Evolutionary conservation across 2,329 filamentous ascomycete genomes (phyloP).

Genomic region (Botrytis pseudocinerea): DNA sequence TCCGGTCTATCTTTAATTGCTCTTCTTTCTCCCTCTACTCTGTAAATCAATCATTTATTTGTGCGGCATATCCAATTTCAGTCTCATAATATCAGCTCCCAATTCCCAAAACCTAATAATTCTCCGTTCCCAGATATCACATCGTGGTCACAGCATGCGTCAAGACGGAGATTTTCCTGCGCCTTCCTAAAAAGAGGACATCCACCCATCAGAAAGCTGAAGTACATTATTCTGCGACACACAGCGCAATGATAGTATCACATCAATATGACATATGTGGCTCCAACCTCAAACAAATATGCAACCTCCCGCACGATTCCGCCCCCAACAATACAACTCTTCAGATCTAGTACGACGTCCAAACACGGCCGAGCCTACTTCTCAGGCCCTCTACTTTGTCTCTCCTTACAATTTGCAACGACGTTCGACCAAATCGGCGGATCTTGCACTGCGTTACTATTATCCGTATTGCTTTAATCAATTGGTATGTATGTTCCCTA

Average conservation of each 20-base stretch:
- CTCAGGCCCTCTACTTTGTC: constrained; percentile 12
- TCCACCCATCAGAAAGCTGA: background rate
- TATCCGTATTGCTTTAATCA: constrained; percentile 16
- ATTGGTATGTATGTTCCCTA: constrained; percentile 18
- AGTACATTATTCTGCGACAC: constrained; percentile 8
- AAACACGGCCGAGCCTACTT: constrained; percentile 12
- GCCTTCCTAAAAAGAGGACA: background rate
- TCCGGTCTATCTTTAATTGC: background rate
- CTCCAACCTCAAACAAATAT: constrained; percentile 14
- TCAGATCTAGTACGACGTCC: constrained; percentile 16
- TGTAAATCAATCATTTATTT: background rate
- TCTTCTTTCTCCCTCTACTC: background rate
- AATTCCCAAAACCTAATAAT: background rate
- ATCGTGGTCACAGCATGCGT: constrained; percentile 21
- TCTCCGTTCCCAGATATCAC: constrained; percentile 14
- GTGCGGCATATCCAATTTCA: background rate
- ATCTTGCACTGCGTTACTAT: constrained; percentile 15
- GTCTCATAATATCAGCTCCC: background rate
- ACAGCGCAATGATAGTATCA: background rate
- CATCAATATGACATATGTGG: constrained; percentile 22
- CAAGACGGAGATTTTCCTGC: constrained; percentile 15
- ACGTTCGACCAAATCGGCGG: constrained; percentile 17
- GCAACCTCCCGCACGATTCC: constrained; percentile 18
- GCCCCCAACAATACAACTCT: constrained; percentile 14
- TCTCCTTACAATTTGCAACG: constrained; percentile 19